Evolutionary conservation across 148 eudicot genomes (phyloP), one percentile per base, ranked within the genome.

Genomic region (Amaranthus cruentus): DNA sequence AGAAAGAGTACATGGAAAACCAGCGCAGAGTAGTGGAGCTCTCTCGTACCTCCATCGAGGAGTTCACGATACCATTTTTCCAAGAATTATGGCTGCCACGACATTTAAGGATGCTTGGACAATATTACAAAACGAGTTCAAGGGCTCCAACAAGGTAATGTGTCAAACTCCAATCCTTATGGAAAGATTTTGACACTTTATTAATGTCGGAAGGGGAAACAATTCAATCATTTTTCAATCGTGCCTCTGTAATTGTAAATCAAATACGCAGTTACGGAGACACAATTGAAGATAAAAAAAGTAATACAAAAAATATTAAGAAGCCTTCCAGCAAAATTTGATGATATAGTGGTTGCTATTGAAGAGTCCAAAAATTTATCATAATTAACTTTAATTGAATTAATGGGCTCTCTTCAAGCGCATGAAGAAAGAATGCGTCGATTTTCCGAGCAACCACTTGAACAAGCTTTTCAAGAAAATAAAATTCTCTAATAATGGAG

Each of bases 341-440:
- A 72, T 4, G 46, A 72, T 15, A 55, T 18, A 18, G 56, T 72
- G 15, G 47, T 47, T 28, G 46, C 75, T 15, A 72, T 60, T 7
- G 56, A 72, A 61, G 56, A 60, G 9, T 59, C 9, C 6, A 72
- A 72, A 60, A 46, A 72, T 61, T 61, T 72, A 59, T n/a, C 7
- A 14, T 7, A 42, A 11, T 3, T 59, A 2, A 47, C 44, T 4
- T 47, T 72, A 18, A 47, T 6, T 48, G 56, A 72, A 47, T 48
- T 60, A 59, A 47, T 61, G 7, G 42, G 66, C 5, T 72, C 75
- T n/a, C 56, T 59, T 10, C 66, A 60, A 72, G 66, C 47, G 6
- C 75, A 59, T 49, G 56, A 60, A 28, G 54, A 72, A 18, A 59
- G 55, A 72, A 72, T 72, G 75, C 12, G 21, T 21, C 48, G 46